Evolutionary conservation across 106 monocot genomes (phyloP).

Genomic region (Amphibolis antarctica): DNA sequence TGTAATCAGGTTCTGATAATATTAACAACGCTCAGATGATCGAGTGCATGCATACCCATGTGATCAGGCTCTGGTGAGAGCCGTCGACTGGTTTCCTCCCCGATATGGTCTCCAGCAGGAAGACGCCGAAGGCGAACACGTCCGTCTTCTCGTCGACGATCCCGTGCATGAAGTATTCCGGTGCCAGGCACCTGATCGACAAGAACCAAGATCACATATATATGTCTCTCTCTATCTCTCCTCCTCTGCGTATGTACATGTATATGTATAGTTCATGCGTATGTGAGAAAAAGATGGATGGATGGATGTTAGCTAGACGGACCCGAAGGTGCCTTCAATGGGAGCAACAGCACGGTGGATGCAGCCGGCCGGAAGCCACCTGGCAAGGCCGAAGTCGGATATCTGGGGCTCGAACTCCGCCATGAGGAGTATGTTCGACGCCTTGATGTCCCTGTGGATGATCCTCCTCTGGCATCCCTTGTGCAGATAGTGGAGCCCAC

Average conservation of each 20-base stretch:
- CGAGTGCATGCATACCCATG: constrained; percentile 45
- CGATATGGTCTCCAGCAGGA: constrained; percentile 66
- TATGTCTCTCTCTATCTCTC: neutral
- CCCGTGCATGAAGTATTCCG: constrained; percentile 80
- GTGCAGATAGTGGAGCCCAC: constrained; percentile 51
- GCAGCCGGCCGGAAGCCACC: constrained; percentile 62
- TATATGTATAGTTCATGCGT: neutral
- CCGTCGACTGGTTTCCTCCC: constrained; percentile 76
- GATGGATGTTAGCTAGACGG: neutral
- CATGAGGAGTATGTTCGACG: constrained; percentile 47
- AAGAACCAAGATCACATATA: neutral
- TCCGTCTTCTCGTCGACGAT: constrained; percentile 87
- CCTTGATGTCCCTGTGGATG: constrained; percentile 66
- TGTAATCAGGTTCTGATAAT: constrained; percentile 40
- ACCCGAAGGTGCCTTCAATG: constrained; percentile 80
- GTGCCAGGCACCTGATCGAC: constrained; percentile 67
- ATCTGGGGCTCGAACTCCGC: constrained; percentile 58
- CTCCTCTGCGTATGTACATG: neutral
- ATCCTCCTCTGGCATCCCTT: constrained; percentile 58
- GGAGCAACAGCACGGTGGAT: constrained; percentile 47
- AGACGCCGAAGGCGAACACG: constrained; percentile 74
- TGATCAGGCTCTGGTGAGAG: constrained; percentile 58
- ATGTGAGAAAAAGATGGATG: neutral
- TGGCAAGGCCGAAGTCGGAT: constrained; percentile 68
- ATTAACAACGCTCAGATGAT: too few species aligned